Evolutionary conservation across 345 rosid genomes (phyloP).

Genomic region (Moricandia moricandioides): DNA sequence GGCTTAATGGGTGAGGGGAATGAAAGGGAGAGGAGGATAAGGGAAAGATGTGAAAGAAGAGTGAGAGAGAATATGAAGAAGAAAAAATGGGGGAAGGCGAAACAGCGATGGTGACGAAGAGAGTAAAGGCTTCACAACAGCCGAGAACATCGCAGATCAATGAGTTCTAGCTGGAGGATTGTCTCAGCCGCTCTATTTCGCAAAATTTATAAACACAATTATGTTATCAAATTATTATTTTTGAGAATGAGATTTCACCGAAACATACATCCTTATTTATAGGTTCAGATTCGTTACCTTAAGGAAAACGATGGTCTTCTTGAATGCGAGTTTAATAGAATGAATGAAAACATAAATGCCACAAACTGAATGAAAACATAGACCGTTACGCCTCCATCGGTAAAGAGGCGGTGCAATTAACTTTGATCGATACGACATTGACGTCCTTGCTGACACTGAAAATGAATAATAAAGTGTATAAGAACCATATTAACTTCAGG

Average conservation of each 20-base stretch:
- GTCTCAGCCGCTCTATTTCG: neutral
- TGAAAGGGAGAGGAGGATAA: too few species aligned
- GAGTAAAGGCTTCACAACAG: conserved; percentile 23
- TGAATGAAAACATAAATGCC: neutral
- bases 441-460: too few species aligned
- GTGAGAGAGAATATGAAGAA: neutral
- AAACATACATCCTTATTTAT: neutral
- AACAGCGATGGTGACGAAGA: conserved; percentile 12
- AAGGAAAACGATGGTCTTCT: neutral
- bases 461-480: too few species aligned
- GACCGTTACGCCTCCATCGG: neutral
- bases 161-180: neutral
- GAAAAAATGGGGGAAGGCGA: conserved; percentile 8
- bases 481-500: too few species aligned
- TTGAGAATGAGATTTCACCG: neutral
- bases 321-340: neutral
- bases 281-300: neutral
- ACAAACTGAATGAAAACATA: neutral
- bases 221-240: too few species aligned
- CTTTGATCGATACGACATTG: neutral
- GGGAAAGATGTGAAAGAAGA: neutral
- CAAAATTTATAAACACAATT: too few species aligned
- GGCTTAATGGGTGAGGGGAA: too few species aligned
- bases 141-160: conserved; percentile 20
- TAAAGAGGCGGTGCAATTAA: neutral